These are phyloP conservation scores for Austroboletus niveus DNA, from an alignment of 1,284 basidiomycete genomes.

Conservation along the genomic window DNA sequence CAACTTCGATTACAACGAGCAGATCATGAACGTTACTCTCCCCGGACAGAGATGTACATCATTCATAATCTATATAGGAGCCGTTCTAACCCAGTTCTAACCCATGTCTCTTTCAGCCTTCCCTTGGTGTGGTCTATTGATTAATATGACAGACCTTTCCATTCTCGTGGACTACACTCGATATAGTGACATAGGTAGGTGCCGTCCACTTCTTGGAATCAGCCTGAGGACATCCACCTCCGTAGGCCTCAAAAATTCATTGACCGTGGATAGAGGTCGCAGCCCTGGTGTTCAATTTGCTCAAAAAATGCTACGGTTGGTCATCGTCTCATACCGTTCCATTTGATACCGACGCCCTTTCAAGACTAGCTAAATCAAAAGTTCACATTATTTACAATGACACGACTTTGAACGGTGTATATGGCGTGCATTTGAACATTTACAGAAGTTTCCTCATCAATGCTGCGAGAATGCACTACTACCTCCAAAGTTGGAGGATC, in stretches of 20 bases:
- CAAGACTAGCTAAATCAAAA: constrained; percentile 64
- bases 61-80: background rate
- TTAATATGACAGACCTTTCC: constrained; percentile 74
- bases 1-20: constrained; percentile 74
- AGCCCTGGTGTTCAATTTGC: constrained; percentile 56
- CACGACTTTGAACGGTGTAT: constrained; percentile 61
- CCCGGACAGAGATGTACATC: constrained; percentile 47
- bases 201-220: background rate
- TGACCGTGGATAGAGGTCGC: constrained; percentile 64
- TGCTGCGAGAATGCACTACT: constrained; percentile 87
- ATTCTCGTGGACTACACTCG: constrained; percentile 74
- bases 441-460: constrained; percentile 85
- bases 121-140: constrained; percentile 86
- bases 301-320: constrained; percentile 70
- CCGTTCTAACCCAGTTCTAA: background rate
- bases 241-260: constrained; percentile 55
- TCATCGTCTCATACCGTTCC: constrained; percentile 4
- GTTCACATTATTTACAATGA: constrained; percentile 80
- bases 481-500: constrained; percentile 64
- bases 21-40: constrained; percentile 52
- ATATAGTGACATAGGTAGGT: constrained; percentile 57
- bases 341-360: constrained; percentile 5
- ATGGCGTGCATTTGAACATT: constrained; percentile 74
- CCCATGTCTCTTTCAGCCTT: constrained; percentile 47
- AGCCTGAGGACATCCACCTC: background rate